Percentiles rank a stretch among this genome's conserved stretches.
phyloP scores from a whole-genome alignment of 2,329 filamentous ascomycete genomes.

The Passalora sequoiae region DNA sequence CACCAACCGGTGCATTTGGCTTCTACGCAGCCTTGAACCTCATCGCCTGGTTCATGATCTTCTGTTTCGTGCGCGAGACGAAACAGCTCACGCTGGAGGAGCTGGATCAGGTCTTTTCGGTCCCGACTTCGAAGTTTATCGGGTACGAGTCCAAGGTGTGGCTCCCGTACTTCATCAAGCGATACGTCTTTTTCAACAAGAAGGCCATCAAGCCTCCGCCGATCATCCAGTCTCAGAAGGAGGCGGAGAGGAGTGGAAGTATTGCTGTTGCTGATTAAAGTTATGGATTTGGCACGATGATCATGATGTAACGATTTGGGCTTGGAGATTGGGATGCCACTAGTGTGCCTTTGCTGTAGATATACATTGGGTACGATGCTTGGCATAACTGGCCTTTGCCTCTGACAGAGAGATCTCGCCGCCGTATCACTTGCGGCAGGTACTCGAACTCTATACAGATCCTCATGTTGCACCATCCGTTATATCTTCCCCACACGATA shows the following conservation, averaged over 20 bases:
- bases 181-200: conserved; percentile 36
- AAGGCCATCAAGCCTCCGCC: conserved; percentile 35
- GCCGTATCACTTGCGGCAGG: too few relatives aligned
- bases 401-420: too few relatives aligned
- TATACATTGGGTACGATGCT: too few relatives aligned
- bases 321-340: too few relatives aligned
- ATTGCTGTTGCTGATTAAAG: not conserved
- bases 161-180: conserved; percentile 42
- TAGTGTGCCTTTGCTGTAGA: too few relatives aligned
- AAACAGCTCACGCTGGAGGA: conserved; percentile 47
- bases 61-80: conserved; percentile 45
- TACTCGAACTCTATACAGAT: too few relatives aligned
- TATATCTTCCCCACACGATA: too few relatives aligned
- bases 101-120: conserved; percentile 49
- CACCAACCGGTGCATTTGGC: conserved; percentile 49
- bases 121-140: conserved; percentile 43
- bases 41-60: conserved; percentile 50
- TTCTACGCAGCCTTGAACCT: conserved; percentile 56
- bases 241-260: not conserved
- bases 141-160: conserved; percentile 37
- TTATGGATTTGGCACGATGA: too few relatives aligned
- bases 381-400: too few relatives aligned
- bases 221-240: conserved; percentile 3
- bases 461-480: too few relatives aligned
- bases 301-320: too few relatives aligned